These are phyloP conservation scores for Hamamelis virginiana DNA, from an alignment of 164 flowering plant species.

Conservation along the genomic window DNA sequence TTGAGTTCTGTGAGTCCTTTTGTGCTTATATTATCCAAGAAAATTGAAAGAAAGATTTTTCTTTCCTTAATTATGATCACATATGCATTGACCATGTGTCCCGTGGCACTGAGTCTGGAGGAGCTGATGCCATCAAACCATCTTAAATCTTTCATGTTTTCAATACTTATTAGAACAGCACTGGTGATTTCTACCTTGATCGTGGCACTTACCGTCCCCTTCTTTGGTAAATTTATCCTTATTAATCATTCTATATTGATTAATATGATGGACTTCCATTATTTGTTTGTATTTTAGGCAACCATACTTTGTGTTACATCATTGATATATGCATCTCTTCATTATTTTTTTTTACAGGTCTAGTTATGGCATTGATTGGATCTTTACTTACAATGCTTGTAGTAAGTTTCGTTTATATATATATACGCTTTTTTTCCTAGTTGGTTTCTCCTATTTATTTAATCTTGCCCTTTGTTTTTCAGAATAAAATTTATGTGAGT, in stretches of 20 bases:
- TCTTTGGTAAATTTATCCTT: constrained; percentile 62
- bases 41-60: too few relatives aligned
- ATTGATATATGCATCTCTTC: neutral
- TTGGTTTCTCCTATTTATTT: too few relatives aligned
- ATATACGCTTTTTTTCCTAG: neutral
- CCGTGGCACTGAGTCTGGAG: constrained; percentile 92
- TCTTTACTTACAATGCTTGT: constrained; percentile 95
- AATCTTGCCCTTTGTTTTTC: too few relatives aligned
- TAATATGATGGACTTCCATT: too few relatives aligned
- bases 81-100: constrained; percentile 86
- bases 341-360: constrained; percentile 42
- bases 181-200: constrained; percentile 81
- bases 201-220: constrained; percentile 75
- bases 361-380: constrained; percentile 89
- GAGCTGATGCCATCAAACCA: constrained; percentile 79
- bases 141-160: constrained; percentile 52
- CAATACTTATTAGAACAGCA: constrained; percentile 72
- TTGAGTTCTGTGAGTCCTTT: too few relatives aligned
- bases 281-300: too few relatives aligned
- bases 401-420: constrained; percentile 50
- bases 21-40: too few relatives aligned
- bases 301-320: neutral
- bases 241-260: neutral
- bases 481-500: too few relatives aligned
- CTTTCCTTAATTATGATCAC: constrained; percentile 55